Evolutionary conservation across 2,329 filamentous ascomycete genomes (phyloP), one percentile per base, ranked within the genome.

Genomic region (Xylariaceae sp.): DNA sequence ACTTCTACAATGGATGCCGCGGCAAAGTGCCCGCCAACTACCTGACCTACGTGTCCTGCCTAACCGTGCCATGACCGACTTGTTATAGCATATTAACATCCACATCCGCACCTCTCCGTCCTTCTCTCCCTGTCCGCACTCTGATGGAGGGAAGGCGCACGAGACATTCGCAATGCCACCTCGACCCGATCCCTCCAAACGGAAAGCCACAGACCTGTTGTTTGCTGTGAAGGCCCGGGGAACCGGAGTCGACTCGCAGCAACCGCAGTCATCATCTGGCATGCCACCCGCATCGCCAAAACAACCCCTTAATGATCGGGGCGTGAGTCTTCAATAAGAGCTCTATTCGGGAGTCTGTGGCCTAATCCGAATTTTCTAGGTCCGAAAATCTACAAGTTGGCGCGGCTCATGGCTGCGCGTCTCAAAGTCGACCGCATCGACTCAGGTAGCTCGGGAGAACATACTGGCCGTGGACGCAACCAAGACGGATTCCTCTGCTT

Each of bases 321-420:
- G 65, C 58, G 68, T 68, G 52, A 57, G 64, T 54, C 34, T 39
- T 57, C n/a, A 50, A 47, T 13, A 57, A 48, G 17, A 18, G 47
- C 30, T 35, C 47, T 37, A 48, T 4, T 44, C 39, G 18, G 4
- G n/a, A 17, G 55, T 49, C 37, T 61, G 37, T 59, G 23, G 23
- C 56, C 62, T 68, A 55, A 66, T 55, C 1, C 15, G 52, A 49
- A 49, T 37, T 6, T 58, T 51, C 1, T 65, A 84, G 81, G 72
- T 79, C 44, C 78, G 76, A 60, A 83, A 83, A 68, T 73, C 78
- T 7, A 76, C 76, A 52, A 86, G 83, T 69, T 87, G 84, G 84
- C 87, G 87, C 70, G 82, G 82, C 56, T 82, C 84, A 15, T 86
- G 82, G 82, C 80, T 82, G 15, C 76, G 80, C 61, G 70, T 73